phyloP scores from a whole-genome alignment of 2,329 filamentous ascomycete genomes.

The Colletotrichum theobromicola region DNA sequence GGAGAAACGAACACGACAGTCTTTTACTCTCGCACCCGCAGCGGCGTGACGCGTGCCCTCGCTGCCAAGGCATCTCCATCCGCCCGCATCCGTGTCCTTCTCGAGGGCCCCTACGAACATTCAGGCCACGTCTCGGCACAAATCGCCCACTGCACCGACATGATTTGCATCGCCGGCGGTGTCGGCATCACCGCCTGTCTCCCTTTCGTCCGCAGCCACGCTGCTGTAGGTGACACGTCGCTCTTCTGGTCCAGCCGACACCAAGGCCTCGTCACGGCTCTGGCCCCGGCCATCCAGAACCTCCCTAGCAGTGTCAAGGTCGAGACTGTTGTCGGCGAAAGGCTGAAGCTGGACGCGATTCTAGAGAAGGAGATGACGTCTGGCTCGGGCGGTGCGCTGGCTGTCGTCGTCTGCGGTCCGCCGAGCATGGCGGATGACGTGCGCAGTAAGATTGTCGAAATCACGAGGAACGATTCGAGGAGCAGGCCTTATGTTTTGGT shows the following conservation, averaged over 20 bases:
- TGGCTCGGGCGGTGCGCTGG: background rate
- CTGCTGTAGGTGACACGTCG: background rate
- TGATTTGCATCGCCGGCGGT: constrained; percentile 11
- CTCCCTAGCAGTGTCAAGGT: constrained; percentile 5
- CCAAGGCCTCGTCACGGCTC: background rate
- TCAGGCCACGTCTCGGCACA: background rate
- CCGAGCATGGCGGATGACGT: constrained; percentile 24
- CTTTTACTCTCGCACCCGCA: background rate
- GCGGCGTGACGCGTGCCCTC: background rate
- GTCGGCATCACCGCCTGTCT: constrained; percentile 8
- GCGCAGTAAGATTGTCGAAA: constrained; percentile 13
- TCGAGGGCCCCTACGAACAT: background rate
- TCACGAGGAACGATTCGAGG: background rate
- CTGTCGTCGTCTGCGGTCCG: constrained; percentile 22
- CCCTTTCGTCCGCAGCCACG: background rate
- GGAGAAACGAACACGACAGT: background rate
- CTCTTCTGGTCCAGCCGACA: constrained; percentile 1
- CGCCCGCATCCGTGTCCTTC: background rate
- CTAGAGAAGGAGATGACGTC: background rate
- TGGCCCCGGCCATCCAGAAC: background rate
- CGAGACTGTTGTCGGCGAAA: constrained; percentile 2
- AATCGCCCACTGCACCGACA: background rate
- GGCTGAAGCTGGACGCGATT: background rate
- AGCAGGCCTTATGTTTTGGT: constrained; percentile 16
- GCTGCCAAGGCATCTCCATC: background rate